Conservation (phyloP, 1,284 basidiomycete species). For the Agroathelia rolfsii region DNA sequence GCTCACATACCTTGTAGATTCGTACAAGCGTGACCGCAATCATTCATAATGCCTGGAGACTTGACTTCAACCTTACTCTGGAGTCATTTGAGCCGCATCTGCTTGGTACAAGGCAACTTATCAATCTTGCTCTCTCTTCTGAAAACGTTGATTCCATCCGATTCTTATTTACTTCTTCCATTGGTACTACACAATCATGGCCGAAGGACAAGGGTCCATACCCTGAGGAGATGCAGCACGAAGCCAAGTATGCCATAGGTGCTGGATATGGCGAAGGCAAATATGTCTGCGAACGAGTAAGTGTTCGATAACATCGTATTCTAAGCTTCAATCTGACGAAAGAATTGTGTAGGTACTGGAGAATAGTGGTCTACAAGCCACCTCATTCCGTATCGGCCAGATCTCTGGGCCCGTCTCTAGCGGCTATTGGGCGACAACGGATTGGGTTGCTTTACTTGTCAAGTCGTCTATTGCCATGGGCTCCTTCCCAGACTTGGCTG, state of each 20-base stretch:
- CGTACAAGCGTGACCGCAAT: constrained; percentile 6
- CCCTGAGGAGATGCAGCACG: constrained; percentile 8
- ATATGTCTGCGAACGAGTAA: constrained; percentile 32
- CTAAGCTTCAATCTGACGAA: neutral
- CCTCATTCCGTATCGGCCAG: neutral
- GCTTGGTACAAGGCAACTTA: constrained; percentile 25
- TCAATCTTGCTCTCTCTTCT: constrained; percentile 29
- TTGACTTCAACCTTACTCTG: constrained; percentile 31
- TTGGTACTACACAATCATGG: constrained; percentile 6
- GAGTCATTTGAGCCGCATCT: constrained; percentile 26
- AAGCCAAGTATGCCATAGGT: constrained; percentile 3
- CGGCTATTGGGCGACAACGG: constrained; percentile 16
- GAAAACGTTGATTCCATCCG: constrained; percentile 11
- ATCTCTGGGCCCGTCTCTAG: constrained; percentile 14
- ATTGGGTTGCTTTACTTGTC: constrained; percentile 13
- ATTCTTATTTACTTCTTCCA: constrained; percentile 14
- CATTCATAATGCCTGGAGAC: constrained; percentile 24
- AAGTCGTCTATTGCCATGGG: constrained; percentile 11
- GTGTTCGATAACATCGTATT: constrained; percentile 5
- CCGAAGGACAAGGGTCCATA: constrained; percentile 3
- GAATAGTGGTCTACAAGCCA: constrained; percentile 4
- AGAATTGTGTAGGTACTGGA: neutral
- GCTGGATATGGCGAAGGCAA: constrained; percentile 52
- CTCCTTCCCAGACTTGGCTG: constrained; percentile 11
- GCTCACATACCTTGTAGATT: constrained; percentile 10